Percentiles rank a stretch among this genome's conserved stretches.
Conservation (phyloP, 495 filamentous ascomycete genomes). For the Pseudomonodictys pantanalensis region DNA sequence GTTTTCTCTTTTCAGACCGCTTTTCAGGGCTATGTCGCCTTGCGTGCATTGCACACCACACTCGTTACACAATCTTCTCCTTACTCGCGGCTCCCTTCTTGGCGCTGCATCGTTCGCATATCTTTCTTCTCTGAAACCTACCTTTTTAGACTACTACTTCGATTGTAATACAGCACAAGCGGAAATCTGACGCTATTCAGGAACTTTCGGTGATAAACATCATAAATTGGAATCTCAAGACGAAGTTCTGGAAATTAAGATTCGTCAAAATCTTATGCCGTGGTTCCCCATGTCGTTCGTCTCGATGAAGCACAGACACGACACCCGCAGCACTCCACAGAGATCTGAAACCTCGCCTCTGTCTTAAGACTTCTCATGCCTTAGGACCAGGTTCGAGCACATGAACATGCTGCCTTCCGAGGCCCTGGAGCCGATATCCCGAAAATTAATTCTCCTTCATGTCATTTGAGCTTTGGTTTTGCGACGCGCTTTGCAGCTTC, state of each 20-base stretch:
- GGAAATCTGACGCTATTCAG: too few species aligned
- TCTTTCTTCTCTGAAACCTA: constrained; percentile 23
- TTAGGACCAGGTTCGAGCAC: constrained; percentile 9
- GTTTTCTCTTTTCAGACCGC: neutral
- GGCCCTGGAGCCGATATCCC: neutral
- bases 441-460: neutral
- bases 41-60: constrained; percentile 6
- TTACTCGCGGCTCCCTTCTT: neutral
- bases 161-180: constrained; percentile 18
- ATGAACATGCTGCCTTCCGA: neutral
- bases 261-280: constrained; percentile 1
- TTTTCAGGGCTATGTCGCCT: neutral
- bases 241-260: neutral
- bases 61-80: constrained; percentile 19
- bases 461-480: neutral
- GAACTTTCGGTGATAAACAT: too few species aligned
- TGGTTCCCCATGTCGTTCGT: neutral
- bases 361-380: constrained; percentile 19
- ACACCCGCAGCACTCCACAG: constrained; percentile 13
- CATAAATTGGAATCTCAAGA: constrained; percentile 12
- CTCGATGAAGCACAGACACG: constrained; percentile 25
- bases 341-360: constrained; percentile 22
- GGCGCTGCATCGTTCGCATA: neutral
- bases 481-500: neutral
- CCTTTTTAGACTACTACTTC: constrained; percentile 16